Conservation (phyloP, 2,329 filamentous ascomycete genomes). For the Graphilbum fragrans region DNA sequence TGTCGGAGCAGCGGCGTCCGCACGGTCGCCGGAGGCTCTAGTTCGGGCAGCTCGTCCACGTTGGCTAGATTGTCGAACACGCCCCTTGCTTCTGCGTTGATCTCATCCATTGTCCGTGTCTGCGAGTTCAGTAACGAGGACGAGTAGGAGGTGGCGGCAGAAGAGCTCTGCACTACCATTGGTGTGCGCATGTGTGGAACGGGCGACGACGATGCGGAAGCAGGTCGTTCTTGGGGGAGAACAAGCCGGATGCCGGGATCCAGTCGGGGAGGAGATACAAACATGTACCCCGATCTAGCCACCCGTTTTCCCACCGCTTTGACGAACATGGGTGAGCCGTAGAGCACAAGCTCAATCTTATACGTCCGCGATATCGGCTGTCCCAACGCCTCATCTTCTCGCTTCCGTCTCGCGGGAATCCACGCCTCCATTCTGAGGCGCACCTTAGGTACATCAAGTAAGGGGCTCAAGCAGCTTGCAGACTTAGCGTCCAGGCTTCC, state of each 20-base stretch:
- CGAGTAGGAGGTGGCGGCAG: conserved; percentile 16
- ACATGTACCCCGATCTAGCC: conserved; percentile 50
- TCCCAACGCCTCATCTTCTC: conserved; percentile 52
- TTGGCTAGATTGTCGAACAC: conserved; percentile 80
- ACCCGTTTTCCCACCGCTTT: conserved; percentile 56
- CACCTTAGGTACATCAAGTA: conserved; percentile 55
- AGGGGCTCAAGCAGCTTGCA: conserved; percentile 53
- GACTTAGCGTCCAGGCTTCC: conserved; percentile 61
- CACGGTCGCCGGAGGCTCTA: conserved; percentile 51
- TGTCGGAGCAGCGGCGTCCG: conserved; percentile 64
- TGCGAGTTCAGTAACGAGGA: conserved; percentile 11
- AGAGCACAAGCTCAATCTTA: conserved; percentile 62
- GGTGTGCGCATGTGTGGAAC: no score
- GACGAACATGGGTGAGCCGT: conserved; percentile 58
- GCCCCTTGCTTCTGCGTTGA: conserved; percentile 69
- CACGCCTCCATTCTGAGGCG: conserved; percentile 61
- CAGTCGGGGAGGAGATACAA: conserved; percentile 53
- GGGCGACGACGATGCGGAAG: not conserved
- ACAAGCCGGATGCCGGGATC: conserved; percentile 57
- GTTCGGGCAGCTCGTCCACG: conserved; percentile 61
- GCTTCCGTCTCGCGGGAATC: conserved; percentile 54
- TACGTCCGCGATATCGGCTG: conserved; percentile 47
- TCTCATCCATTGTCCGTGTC: conserved; percentile 64
- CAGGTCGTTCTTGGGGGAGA: conserved; percentile 44
- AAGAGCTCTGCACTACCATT: not conserved